Evolutionary conservation across 306 rosid species (phyloP), one percentile per base, ranked within the genome.

Genomic region (Rosa lucieae): DNA sequence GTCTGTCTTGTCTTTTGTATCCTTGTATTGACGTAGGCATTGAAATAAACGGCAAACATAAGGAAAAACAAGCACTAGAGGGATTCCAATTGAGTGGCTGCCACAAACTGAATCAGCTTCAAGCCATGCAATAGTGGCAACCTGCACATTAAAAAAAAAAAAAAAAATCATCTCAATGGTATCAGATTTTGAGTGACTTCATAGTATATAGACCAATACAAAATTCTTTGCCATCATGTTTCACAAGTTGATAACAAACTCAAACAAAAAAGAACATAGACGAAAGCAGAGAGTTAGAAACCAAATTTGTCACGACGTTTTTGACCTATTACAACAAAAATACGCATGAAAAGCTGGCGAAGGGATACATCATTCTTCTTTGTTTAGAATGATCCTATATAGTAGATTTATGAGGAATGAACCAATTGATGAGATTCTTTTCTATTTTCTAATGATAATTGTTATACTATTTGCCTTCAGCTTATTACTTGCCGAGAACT

Each of bases 71-170:
- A 93, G 99, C 79, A 90, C 89, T 29, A 93, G 74, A 46, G 98
- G 99, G 78, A 93, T 93, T 67, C 94, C 96, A 72, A 95, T 75
- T 67, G 98, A 91, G 86, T 95, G 99, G 83, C 99, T 88, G 29
- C 99, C 99, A 77, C 99, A 95, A 77, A 93, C 92, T 81, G 99
- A 95, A 86, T 95, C 98, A 76, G 97, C 99, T 91, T 95, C 99
- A 84, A 95, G 89, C 98, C 99, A 95, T 48, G 98, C 99, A 84
- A 95, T 91, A 67, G 99, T 95, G 59, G 99, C 99, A 87, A 95
- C 98, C 99, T 95, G 86, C 86, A 84, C 20, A 65, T 13, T 29
- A 26, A 4, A 29, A 35, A 15, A 9, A 4, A 29, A 35, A 15
- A 9, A 63, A 13, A 0, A 37, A 2, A 0, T 37, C 12, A 37